phyloP scores from a whole-genome alignment of 2,329 filamentous ascomycete species.

The Verruconis gallopava region DNA sequence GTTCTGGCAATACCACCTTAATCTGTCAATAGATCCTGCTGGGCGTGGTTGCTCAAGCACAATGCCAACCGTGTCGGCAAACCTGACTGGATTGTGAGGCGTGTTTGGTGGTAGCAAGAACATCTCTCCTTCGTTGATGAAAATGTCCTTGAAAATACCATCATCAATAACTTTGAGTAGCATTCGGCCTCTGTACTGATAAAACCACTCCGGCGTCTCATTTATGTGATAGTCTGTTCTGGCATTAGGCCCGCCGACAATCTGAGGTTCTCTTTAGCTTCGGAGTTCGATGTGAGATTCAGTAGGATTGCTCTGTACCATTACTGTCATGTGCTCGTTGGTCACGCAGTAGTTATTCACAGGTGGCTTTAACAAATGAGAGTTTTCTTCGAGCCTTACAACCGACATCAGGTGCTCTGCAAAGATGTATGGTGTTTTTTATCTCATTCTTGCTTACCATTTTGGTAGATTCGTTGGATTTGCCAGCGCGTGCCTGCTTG shows the following conservation, averaged over 20 bases:
- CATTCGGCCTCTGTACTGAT: slow-evolving; percentile 89
- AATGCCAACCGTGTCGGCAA: slow-evolving; percentile 84
- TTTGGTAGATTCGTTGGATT: slow-evolving; percentile 27
- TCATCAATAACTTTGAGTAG: slow-evolving; percentile 77
- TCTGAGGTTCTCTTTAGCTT: slow-evolving; percentile 39
- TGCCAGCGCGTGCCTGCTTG: slow-evolving; percentile 16
- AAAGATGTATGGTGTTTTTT: neutral
- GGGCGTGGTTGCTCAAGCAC: slow-evolving; percentile 81
- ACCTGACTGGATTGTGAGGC: slow-evolving; percentile 92
- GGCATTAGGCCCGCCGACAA: slow-evolving; percentile 90
- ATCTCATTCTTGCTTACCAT: slow-evolving; percentile 21
- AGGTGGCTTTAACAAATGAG: slow-evolving; percentile 81
- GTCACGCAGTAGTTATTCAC: slow-evolving; percentile 98
- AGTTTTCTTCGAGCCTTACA: slow-evolving; percentile 74
- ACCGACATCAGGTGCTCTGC: neutral
- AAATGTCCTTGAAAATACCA: slow-evolving; percentile 62
- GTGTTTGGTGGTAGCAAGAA: slow-evolving; percentile 87
- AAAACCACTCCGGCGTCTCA: slow-evolving; percentile 93
- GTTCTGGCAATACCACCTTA: slow-evolving; percentile 79
- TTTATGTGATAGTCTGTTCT: slow-evolving; percentile 99
- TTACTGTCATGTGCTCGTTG: slow-evolving; percentile 69
- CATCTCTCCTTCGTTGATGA: slow-evolving; percentile 86
- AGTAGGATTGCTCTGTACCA: slow-evolving; percentile 38
- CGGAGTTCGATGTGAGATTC: neutral
- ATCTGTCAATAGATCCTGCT: slow-evolving; percentile 53